Base-by-base conservation (phyloP, 108 stramenopile species). In the Cyclotella cryptica region DNA sequence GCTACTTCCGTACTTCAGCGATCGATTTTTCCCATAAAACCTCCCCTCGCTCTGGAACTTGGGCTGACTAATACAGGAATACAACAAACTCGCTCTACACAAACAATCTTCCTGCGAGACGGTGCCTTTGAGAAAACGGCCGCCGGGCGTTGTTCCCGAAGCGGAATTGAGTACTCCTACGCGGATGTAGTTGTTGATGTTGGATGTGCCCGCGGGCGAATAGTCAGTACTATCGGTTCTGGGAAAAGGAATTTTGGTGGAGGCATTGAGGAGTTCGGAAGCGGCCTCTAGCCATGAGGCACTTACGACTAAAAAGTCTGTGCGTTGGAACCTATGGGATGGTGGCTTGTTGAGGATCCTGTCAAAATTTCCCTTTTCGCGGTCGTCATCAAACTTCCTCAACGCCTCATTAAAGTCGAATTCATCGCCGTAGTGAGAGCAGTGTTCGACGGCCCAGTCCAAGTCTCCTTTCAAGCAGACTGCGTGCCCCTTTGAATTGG, bases 51-150 rank as follows among this genome's bases (percentile, higher is more conserved):
- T 62, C 63, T 66, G 63, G 55, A 82, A 85, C 41, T 71, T 83
- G 13, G 82, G 79, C 66, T 84, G 82, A 61, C 74, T 75, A 24
- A 86, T 75, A 46, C 83, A 84, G 10, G 86, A 80, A 69, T 86
- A 86, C 51, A 86, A 55, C 58, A 86, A 77, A 30, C 72, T 79
- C 8, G 86, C 86, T 44, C 86, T 53, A 27, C 86, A 86, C 24
- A 86, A 60, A 46, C 81, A 79, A 73, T 86, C 86, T 66, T 86
- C 86, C 54, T 86, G 86, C 0, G 71, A 73, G 2, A 86, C 71
- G 0, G 86, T 86, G 0, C 86, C 86, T 45, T 84, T 74, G 35
- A 81, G 69, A 49, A 86, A 82, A 6, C 83, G 79, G 24, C 85
- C 85, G 6, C 83, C 86, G 22, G 86, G 86, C 29, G 75, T 72